These are phyloP conservation scores for Phytophthora pistaciae DNA, from an alignment of 352 stramenopile genomes.

Conservation along the genomic window DNA sequence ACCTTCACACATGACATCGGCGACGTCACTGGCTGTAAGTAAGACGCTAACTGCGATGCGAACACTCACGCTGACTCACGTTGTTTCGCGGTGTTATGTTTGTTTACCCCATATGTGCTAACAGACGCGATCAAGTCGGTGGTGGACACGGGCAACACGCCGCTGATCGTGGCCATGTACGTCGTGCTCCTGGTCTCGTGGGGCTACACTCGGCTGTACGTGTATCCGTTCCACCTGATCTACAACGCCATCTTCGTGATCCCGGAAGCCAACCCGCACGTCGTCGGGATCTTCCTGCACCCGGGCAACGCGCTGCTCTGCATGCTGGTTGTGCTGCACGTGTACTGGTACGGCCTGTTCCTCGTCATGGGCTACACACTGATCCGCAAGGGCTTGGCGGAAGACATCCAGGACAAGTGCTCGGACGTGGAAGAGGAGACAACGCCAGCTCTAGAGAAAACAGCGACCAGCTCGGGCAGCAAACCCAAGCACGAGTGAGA, in stretches of 20 bases:
- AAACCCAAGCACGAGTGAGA: conserved; percentile 44
- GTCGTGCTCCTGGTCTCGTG: conserved; percentile 47
- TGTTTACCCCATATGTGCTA: not conserved
- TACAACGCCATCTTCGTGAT: conserved; percentile 45
- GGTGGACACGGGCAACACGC: conserved; percentile 42
- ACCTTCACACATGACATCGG: conserved; percentile 66
- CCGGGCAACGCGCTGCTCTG: conserved; percentile 48
- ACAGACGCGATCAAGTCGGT: conserved; percentile 52
- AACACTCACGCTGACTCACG: conserved; percentile 9
- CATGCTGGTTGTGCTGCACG: conserved; percentile 50
- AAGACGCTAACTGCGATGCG: not conserved
- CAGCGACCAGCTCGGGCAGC: conserved; percentile 11
- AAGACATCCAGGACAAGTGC: conserved; percentile 55
- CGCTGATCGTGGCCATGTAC: conserved; percentile 47
- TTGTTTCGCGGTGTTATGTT: conserved; percentile 1
- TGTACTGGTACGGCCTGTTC: conserved; percentile 58
- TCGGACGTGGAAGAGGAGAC: conserved; percentile 19
- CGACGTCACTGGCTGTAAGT: conserved; percentile 62
- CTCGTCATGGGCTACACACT: conserved; percentile 54
- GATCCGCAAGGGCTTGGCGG: conserved; percentile 37
- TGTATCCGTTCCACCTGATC: conserved; percentile 55
- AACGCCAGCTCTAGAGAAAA: conserved; percentile 20
- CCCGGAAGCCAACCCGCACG: conserved; percentile 36
- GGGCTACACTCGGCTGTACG: conserved; percentile 56
- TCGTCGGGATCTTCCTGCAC: conserved; percentile 46